A percentile compares a stretch with the other conserved stretches of the same genome.
These are phyloP conservation scores for Eurotiales sp. DNA, from an alignment of 2,329 filamentous ascomycete species.

Conservation along the genomic window DNA sequence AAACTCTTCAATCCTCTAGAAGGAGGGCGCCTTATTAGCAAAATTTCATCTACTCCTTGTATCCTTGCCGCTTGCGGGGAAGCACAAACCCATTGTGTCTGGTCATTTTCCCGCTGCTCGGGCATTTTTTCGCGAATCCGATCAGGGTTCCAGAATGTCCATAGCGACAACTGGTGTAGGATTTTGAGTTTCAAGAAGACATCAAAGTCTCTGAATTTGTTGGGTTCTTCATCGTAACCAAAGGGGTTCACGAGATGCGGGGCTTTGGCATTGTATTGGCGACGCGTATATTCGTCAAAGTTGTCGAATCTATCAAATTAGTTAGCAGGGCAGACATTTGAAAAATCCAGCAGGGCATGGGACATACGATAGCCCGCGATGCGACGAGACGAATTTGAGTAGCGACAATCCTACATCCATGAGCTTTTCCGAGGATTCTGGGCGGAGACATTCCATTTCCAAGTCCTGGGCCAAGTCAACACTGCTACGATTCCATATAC, in stretches of 20 bases:
- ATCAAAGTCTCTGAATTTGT: constrained; percentile 76
- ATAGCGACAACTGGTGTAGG: constrained; percentile 82
- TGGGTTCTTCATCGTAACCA: constrained; percentile 68
- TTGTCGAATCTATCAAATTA: constrained; percentile 63
- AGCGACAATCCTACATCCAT: constrained; percentile 79
- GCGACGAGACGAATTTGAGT: constrained; percentile 89
- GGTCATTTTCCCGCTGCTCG: constrained; percentile 74
- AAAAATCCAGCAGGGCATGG: background rate
- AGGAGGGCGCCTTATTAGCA: background rate
- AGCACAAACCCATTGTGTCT: constrained; percentile 71
- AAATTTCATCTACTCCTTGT: no score
- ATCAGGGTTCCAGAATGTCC: constrained; percentile 84
- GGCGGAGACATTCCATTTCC: constrained; percentile 82
- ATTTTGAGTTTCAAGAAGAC: constrained; percentile 73
- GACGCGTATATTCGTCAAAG: constrained; percentile 88
- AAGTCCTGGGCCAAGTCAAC: constrained; percentile 61
- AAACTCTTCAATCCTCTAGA: constrained; percentile 45
- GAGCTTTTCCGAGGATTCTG: constrained; percentile 66
- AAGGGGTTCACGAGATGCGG: constrained; percentile 74
- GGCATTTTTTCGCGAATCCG: constrained; percentile 81
- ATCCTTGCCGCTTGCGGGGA: background rate
- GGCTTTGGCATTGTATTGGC: constrained; percentile 81
- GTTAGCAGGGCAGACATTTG: background rate
- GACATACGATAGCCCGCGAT: constrained; percentile 83
- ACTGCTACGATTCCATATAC: no score